Base-by-base conservation (phyloP, 164 flowering plant genomes). In the Tetrastigma voinierianum region DNA sequence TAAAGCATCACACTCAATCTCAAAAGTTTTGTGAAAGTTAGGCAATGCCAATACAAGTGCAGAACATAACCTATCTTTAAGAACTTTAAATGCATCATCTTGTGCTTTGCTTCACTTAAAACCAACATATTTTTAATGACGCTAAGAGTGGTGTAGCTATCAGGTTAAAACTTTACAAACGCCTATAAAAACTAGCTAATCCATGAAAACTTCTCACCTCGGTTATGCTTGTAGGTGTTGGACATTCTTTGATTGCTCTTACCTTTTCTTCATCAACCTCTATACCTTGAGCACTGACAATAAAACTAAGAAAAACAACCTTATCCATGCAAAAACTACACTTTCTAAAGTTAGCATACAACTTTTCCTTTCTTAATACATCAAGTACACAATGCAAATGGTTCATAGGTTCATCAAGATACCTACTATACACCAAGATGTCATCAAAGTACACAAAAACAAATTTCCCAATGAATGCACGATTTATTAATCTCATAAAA, bases 401-500 rank as follows among this genome's bases (percentile, higher is more conserved):
- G 3, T 58, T 45, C 8, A 58, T 40, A 58, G 10, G 61, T 18
- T 58, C 10, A 58, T 58, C 61, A 3, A 58, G 13, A 1, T 0
- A 25, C 61, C 9, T 58, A 24, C 46, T 58, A 58, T 58, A 58
- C 45, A 58, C 61, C n/a, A 40, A 58, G 15, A n/a, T 32, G 9
- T 32, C 61, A 58, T 58, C 46, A 24, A 24, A 24, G 4, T 24
- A 24, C 32, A 24, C 2, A 2, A n/a, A n/a, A n/a, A 24, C 25
- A 58, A 25, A n/a, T 18, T 58, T 16, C 46, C 46, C 25, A 58
- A 25, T 0, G 14, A 1, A 7, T 19, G 25, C 9, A 16, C 46
- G 61, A 0, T 58, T 58, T 46, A 58, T 58, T n/a, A 12, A 40
- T 46, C 61, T 58, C 61, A n/a, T n/a, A n/a, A 58, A 58, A 58